phyloP scores from a whole-genome alignment of 805 yeast genomes.

The Ogataea paraovalis region DNA sequence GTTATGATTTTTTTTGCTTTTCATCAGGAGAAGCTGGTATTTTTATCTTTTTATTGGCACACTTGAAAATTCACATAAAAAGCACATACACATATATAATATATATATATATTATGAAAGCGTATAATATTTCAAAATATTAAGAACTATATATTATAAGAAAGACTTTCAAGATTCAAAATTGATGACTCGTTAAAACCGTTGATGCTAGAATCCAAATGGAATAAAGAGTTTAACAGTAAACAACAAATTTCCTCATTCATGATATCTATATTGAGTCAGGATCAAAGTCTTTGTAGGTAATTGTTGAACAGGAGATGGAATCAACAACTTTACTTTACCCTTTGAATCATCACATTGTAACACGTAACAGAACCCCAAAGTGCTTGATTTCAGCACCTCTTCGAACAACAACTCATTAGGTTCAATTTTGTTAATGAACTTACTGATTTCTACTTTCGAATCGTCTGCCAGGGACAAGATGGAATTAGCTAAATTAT shows the following conservation, averaged over 20 bases:
- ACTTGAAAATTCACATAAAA: too few species aligned
- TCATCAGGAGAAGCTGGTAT: too few species aligned
- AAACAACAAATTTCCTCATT: conserved; percentile 37
- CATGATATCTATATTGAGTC: conserved; percentile 79
- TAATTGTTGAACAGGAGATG: conserved; percentile 75
- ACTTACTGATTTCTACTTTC: conserved; percentile 22
- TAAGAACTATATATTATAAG: too few species aligned
- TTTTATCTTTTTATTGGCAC: too few species aligned
- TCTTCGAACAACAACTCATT: conserved; percentile 30
- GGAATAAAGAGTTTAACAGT: too few species aligned
- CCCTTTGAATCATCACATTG: conserved; percentile 63
- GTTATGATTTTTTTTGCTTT: too few species aligned
- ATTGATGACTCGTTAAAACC: too few species aligned
- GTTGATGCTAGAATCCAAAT: too few species aligned
- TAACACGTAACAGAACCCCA: conserved; percentile 74
- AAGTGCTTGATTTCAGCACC: conserved; percentile 32
- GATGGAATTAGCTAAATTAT: conserved; percentile 68
- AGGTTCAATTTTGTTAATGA: conserved; percentile 32
- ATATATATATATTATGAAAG: too few species aligned
- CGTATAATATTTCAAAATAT: too few species aligned
- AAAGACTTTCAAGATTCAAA: too few species aligned
- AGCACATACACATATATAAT: too few species aligned
- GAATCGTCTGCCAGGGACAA: conserved; percentile 35
- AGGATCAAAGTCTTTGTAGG: conserved; percentile 73
- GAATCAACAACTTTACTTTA: conserved; percentile 68